phyloP scores from a whole-genome alignment of 768 basidiomycete species.

The Lentinula boryana region DNA sequence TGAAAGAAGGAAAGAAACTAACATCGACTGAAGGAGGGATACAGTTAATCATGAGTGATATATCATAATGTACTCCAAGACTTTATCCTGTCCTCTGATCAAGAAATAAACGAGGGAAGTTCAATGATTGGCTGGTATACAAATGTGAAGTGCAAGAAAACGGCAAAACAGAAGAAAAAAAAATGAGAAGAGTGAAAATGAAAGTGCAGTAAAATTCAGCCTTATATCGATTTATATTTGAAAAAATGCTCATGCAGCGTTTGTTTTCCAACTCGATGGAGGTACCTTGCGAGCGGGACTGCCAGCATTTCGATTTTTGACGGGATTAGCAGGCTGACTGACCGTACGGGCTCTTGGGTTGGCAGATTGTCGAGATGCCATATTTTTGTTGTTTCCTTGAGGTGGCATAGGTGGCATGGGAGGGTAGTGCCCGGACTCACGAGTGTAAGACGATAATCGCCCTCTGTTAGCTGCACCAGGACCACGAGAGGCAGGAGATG shows the following conservation, averaged over 20 bases:
- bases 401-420: constrained; percentile 33
- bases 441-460: constrained; percentile 12
- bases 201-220: not conserved
- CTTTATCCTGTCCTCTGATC: not conserved
- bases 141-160: not conserved
- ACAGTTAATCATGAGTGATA: not conserved
- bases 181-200: not conserved
- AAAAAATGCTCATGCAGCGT: not conserved
- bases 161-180: not conserved
- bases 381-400: not conserved
- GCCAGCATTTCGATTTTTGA: constrained; percentile 11
- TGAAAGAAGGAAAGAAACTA: not conserved
- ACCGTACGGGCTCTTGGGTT: constrained; percentile 24
- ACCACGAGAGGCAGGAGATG: constrained; percentile 7
- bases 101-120: not conserved
- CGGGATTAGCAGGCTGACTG: constrained; percentile 38
- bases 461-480: constrained; percentile 5
- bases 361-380: not conserved
- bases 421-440: constrained; percentile 37
- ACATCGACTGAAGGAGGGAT: not conserved
- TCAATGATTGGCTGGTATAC: not conserved
- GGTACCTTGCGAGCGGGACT: constrained; percentile 32
- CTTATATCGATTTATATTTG: not conserved
- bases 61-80: not conserved
- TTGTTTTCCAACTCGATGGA: constrained; percentile 59